A percentile compares a stretch with the other conserved stretches of the same genome.
These are phyloP conservation scores for Nicotiana paniculata DNA, from an alignment of 257 asterid species.

Conservation along the genomic window DNA sequence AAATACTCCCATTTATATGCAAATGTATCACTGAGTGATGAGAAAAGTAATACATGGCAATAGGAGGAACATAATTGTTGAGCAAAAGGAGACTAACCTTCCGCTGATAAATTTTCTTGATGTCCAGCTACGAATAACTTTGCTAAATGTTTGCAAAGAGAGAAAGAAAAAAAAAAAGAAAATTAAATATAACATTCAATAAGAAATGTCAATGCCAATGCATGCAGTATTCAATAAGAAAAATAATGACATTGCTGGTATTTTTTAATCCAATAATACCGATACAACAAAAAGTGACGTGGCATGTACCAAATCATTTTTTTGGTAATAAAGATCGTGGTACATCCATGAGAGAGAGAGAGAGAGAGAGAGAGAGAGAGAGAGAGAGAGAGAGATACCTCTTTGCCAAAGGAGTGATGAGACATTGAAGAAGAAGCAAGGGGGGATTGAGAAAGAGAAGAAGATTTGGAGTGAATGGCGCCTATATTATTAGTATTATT, in stretches of 20 bases:
- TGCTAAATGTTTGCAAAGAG: no score
- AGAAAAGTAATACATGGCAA: neutral
- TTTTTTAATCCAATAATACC: no score
- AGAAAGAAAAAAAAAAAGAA: no score
- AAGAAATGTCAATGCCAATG: neutral
- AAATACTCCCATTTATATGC: no score
- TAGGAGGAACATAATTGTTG: neutral
- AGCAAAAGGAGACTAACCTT: constrained; percentile 39
- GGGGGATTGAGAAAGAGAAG: constrained; percentile 42
- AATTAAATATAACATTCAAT: no score
- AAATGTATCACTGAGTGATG: no score
- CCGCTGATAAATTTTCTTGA: constrained; percentile 30
- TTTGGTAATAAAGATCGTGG: neutral
- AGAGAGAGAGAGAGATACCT: neutral
- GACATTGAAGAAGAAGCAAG: constrained; percentile 17
- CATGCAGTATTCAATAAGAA: neutral
- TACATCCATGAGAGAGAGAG: neutral
- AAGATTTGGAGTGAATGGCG: constrained; percentile 31
- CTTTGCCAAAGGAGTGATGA: constrained; percentile 10
- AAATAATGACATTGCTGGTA: neutral
- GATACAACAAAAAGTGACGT: neutral
- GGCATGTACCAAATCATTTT: neutral
- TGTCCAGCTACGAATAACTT: no score
- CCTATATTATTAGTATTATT: neutral
- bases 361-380: neutral